A percentile compares a stretch with the other conserved stretches of the same genome.
phyloP scores from a whole-genome alignment of 106 monocot genomes.

The Dioscorea zingiberensis region DNA sequence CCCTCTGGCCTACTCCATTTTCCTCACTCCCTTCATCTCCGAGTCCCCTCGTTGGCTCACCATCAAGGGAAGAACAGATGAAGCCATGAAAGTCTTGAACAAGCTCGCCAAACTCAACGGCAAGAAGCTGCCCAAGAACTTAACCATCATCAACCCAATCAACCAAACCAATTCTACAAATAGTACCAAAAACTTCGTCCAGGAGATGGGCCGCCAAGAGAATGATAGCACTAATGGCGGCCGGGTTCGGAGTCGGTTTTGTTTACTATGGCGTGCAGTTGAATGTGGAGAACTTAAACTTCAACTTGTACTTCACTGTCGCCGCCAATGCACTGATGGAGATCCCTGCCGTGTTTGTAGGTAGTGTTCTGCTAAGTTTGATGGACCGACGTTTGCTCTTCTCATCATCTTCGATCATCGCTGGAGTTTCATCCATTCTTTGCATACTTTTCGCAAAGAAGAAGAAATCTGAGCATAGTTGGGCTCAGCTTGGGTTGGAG shows the following conservation, averaged over 20 bases:
- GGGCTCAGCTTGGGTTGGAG: conserved; percentile 43
- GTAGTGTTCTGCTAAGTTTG: conserved; percentile 50
- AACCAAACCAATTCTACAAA: background rate
- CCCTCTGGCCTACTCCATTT: conserved; percentile 51
- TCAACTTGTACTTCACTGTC: conserved; percentile 73
- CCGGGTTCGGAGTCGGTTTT: conserved; percentile 61
- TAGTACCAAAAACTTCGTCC: conserved; percentile 42
- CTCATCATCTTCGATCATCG: conserved; percentile 31
- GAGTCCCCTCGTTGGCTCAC: conserved; percentile 78
- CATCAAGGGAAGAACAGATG: conserved; percentile 40
- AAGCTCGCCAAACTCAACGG: conserved; percentile 55
- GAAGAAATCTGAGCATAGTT: conserved; percentile 32
- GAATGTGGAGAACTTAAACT: conserved; percentile 79
- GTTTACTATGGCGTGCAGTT: conserved; percentile 85
- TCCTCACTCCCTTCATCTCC: conserved; percentile 47
- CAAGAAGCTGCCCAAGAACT: conserved; percentile 25
- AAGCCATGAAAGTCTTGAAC: conserved; percentile 41
- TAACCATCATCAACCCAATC: conserved; percentile 13
- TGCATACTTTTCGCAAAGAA: conserved; percentile 38
- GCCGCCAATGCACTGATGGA: conserved; percentile 70
- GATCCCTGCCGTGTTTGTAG: conserved; percentile 62
- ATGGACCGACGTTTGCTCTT: conserved; percentile 43
- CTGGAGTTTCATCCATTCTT: conserved; percentile 31
- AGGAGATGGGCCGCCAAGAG: conserved; percentile 49
- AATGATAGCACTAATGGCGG: conserved; percentile 35